These are phyloP conservation scores for Globisporangium megalacanthum DNA, from an alignment of 352 stramenopile genomes.

Conservation along the genomic window DNA sequence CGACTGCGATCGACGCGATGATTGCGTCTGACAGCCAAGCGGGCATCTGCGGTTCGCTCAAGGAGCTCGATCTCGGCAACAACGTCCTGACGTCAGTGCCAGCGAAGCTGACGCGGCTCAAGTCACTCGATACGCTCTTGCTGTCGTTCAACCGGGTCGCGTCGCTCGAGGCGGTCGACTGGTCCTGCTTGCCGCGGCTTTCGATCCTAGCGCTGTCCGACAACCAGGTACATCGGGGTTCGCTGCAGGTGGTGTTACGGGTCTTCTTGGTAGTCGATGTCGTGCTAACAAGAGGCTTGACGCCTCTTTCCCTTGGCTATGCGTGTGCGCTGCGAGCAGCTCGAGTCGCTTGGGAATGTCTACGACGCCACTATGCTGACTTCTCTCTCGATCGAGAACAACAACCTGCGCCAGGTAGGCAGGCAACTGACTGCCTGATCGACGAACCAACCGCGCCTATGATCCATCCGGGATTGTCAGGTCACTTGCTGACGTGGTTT, in stretches of 20 bases:
- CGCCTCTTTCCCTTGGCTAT: background rate
- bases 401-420: constrained; percentile 63
- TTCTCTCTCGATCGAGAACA: constrained; percentile 79
- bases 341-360: constrained; percentile 58
- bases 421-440: no score
- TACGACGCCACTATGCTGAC: constrained; percentile 55
- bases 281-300: no score
- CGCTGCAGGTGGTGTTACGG: no score
- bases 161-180: constrained; percentile 47
- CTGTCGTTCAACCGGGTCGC: constrained; percentile 66
- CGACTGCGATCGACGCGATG: constrained; percentile 37
- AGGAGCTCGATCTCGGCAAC: constrained; percentile 71
- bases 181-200: constrained; percentile 50
- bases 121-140: constrained; percentile 54
- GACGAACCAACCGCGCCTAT: no score
- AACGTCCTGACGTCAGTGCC: constrained; percentile 57
- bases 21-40: constrained; percentile 21
- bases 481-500: background rate
- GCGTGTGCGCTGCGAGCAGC: constrained; percentile 17
- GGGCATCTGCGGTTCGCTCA: constrained; percentile 36
- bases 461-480: no score
- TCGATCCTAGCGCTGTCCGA: constrained; percentile 59
- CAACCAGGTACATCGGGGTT: constrained; percentile 41
- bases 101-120: constrained; percentile 30
- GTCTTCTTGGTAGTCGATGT: no score